Evolutionary conservation across 2,329 filamentous ascomycete species (phyloP).

Genomic region (Phoma sp.): DNA sequence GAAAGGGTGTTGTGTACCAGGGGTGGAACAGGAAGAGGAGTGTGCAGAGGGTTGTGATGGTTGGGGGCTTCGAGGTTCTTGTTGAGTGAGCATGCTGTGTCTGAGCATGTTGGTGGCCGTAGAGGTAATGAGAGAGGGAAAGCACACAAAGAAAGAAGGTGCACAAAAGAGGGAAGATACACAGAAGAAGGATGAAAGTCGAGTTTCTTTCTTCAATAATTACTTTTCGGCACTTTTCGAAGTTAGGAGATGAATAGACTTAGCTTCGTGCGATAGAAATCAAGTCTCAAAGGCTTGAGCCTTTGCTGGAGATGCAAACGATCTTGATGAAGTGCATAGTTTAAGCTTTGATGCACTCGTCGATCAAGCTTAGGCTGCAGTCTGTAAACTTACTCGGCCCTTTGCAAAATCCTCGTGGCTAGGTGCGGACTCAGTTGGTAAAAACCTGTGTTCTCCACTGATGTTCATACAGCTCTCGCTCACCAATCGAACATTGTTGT

Average conservation of each 20-base stretch:
- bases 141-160: neutral
- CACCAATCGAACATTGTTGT: neutral
- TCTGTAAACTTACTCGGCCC: neutral
- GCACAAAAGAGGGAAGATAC: too few species aligned
- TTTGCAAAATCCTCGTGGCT: neutral
- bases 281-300: too few species aligned
- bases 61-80: conserved; percentile 8
- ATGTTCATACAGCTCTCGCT: neutral
- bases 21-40: conserved; percentile 19
- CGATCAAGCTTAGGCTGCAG: neutral
- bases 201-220: neutral
- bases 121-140: neutral
- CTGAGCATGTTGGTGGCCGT: neutral
- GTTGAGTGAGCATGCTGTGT: conserved; percentile 2
- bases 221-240: neutral
- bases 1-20: conserved; percentile 28
- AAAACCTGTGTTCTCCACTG: neutral
- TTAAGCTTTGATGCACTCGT: neutral
- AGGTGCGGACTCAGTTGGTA: neutral
- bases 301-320: neutral
- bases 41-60: conserved; percentile 6
- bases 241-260: conserved; percentile 1
- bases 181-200: too few species aligned
- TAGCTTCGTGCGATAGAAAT: neutral
- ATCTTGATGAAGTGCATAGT: neutral